phyloP scores from a whole-genome alignment of 805 yeast species.

The Kazachstania taianensis region DNA sequence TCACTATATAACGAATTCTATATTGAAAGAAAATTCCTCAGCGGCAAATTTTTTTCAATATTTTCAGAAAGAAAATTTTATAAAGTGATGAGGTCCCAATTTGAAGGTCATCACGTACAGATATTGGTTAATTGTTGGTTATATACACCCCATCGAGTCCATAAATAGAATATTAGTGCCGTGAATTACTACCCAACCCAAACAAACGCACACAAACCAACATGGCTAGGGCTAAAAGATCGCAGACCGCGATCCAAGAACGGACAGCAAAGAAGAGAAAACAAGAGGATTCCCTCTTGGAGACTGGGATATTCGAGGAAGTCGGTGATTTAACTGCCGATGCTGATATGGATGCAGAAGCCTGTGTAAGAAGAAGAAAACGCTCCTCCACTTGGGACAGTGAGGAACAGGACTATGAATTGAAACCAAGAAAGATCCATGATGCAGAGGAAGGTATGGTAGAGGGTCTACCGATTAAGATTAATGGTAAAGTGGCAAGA shows the following conservation, averaged over 20 bases:
- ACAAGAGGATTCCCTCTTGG: slow-evolving; percentile 24
- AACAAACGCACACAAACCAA: no score
- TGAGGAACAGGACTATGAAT: slow-evolving; percentile 72
- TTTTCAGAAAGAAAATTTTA: no score
- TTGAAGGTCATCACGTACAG: no score
- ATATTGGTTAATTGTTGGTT: no score
- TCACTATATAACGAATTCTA: no score
- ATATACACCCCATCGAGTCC: no score
- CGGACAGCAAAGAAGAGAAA: slow-evolving; percentile 25
- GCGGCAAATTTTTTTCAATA: no score
- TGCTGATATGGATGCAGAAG: slow-evolving; percentile 4
- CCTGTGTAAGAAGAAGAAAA: slow-evolving; percentile 5
- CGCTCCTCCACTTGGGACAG: slow-evolving; percentile 45
- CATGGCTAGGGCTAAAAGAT: slow-evolving; percentile 24
- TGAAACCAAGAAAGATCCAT: slow-evolving; percentile 49
- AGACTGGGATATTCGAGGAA: slow-evolving; percentile 16
- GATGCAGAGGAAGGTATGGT: slow-evolving; percentile 33
- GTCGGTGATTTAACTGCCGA: slow-evolving; percentile 15
- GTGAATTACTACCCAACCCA: no score
- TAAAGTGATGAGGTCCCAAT: no score
- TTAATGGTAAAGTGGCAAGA: slow-evolving; percentile 66
- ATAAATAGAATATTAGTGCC: no score
- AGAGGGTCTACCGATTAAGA: slow-evolving; percentile 75
- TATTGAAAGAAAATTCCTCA: no score
- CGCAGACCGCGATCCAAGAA: slow-evolving; percentile 19